Conservation (phyloP, 306 rosid species). For the Carpinus fangiana region DNA sequence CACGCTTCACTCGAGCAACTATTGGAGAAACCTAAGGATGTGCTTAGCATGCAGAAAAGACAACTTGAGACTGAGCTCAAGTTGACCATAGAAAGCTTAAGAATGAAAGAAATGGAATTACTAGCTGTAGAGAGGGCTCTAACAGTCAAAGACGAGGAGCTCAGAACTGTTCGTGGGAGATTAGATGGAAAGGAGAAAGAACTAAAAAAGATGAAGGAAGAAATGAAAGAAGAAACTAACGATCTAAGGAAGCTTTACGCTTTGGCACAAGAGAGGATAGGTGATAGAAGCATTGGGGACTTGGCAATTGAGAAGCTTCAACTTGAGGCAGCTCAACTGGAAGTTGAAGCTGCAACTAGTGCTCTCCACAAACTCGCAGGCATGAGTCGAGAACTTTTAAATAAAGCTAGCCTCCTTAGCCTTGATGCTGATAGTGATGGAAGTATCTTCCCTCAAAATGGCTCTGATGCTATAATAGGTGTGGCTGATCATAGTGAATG, state of each 20-base stretch:
- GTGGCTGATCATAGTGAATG: constrained; percentile 25
- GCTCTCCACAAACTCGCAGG: constrained; percentile 72
- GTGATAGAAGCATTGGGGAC: constrained; percentile 54
- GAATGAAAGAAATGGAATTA: constrained; percentile 72
- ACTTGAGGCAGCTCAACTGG: constrained; percentile 76
- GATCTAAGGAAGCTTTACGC: constrained; percentile 55
- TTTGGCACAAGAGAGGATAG: constrained; percentile 60
- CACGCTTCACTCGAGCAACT: constrained; percentile 34
- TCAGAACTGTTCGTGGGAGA: constrained; percentile 58
- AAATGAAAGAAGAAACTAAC: constrained; percentile 47
- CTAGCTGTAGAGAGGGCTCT: constrained; percentile 67
- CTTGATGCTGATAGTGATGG: constrained; percentile 43
- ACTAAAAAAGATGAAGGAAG: constrained; percentile 49
- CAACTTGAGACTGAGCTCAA: constrained; percentile 67
- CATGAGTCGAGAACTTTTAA: constrained; percentile 63
- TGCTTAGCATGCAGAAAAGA: constrained; percentile 48
- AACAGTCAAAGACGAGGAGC: constrained; percentile 76
- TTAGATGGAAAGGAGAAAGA: constrained; percentile 64
- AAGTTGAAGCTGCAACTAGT: constrained; percentile 76
- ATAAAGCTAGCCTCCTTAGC: constrained; percentile 38
- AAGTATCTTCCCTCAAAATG: constrained; percentile 20
- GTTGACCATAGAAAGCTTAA: constrained; percentile 59
- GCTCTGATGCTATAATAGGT: constrained; percentile 7
- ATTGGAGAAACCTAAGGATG: constrained; percentile 46
- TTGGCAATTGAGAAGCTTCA: constrained; percentile 79